A percentile compares a stretch with the other conserved stretches of the same genome.
Evolutionary conservation across 768 basidiomycete species (phyloP).

Genomic region (Mrakia frigida): DNA sequence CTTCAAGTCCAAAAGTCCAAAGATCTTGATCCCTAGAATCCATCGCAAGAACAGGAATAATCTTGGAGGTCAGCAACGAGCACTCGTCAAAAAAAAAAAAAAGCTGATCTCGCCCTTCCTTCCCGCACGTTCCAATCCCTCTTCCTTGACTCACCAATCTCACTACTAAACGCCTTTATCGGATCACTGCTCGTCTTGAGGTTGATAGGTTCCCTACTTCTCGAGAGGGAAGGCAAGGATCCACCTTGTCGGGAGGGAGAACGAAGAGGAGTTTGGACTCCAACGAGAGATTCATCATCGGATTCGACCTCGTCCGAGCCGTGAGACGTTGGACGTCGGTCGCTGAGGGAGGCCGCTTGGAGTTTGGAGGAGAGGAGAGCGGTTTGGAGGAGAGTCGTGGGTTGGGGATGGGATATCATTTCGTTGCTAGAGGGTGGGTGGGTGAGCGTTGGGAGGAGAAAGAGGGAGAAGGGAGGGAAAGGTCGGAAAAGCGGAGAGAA

Average conservation of each 20-base stretch:
- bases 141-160: conserved; percentile 21
- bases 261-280: conserved; percentile 28
- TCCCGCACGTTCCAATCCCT: neutral
- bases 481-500: too few species aligned
- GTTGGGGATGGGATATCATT: conserved; percentile 20
- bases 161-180: conserved; percentile 21
- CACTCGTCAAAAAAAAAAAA: too few species aligned
- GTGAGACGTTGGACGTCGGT: neutral
- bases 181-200: conserved; percentile 24
- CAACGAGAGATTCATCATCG: conserved; percentile 22
- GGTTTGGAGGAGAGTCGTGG: conserved; percentile 29
- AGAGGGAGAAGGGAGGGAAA: neutral
- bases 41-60: neutral
- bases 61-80: neutral
- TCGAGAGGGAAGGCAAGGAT: neutral
- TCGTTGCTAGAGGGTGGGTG: neutral
- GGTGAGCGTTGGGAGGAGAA: neutral
- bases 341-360: conserved; percentile 8
- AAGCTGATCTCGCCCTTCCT: neutral
- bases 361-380: conserved; percentile 32
- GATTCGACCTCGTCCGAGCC: neutral
- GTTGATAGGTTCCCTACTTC: conserved; percentile 11
- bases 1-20: conserved; percentile 56
- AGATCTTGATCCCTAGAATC: conserved; percentile 48
- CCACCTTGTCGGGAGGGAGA: neutral